Conservation (phyloP, 106 monocot genomes). For the Apostasia shenzhenica region DNA sequence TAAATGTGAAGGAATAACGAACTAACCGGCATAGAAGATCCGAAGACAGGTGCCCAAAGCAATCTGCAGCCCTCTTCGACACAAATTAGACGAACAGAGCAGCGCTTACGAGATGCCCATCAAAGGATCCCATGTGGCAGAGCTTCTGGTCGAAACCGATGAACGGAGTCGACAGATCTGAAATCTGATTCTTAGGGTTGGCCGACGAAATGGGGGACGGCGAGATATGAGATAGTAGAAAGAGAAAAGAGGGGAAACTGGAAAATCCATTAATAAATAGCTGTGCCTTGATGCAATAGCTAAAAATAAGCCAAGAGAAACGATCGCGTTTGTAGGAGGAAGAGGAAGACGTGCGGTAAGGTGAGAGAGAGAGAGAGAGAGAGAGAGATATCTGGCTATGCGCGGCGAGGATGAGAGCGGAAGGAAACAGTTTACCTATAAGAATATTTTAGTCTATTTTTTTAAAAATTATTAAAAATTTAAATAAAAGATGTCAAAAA, state of each 20-base stretch:
- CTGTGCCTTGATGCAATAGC: not conserved
- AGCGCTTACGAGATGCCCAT: not conserved
- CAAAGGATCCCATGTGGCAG: not conserved
- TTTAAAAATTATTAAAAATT: no score
- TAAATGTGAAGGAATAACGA: not conserved
- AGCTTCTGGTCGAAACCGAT: not conserved
- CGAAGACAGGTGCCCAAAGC: not conserved
- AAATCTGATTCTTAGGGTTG: not conserved
- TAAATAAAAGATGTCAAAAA: no score
- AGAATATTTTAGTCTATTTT: no score
- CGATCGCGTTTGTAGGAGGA: not conserved
- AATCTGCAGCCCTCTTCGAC: not conserved
- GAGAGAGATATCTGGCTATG: no score
- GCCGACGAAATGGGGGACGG: not conserved
- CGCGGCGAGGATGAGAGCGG: no score
- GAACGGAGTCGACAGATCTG: not conserved
- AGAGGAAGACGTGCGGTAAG: not conserved
- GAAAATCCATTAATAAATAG: constrained; percentile 2
- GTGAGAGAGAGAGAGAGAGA: not conserved
- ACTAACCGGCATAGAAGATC: not conserved
- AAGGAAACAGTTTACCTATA: no score
- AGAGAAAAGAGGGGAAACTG: not conserved
- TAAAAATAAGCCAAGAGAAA: not conserved
- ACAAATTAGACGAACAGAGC: not conserved
- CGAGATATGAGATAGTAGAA: not conserved